A percentile compares a stretch with the other conserved stretches of the same genome.
phyloP scores from a whole-genome alignment of 2,329 filamentous ascomycete genomes.

The Fusarium humuli region DNA sequence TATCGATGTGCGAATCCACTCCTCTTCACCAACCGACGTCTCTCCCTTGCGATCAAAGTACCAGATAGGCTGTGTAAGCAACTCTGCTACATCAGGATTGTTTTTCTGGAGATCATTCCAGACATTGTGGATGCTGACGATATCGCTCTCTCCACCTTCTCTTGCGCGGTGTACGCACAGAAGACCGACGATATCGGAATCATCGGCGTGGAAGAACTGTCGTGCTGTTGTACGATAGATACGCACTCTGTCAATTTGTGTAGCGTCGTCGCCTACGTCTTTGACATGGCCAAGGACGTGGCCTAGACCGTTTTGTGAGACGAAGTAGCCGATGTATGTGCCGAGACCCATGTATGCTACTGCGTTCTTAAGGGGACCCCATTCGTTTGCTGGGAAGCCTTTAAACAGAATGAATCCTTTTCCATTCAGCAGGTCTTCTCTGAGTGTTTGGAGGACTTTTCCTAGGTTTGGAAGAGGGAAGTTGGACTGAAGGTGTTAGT shows the following conservation, averaged over 20 bases:
- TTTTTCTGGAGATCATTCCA: constrained; percentile 83
- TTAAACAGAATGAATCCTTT: constrained; percentile 94
- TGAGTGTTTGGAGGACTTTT: constrained; percentile 51
- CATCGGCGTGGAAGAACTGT: constrained; percentile 73
- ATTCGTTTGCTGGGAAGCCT: constrained; percentile 79
- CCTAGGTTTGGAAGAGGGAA: constrained; percentile 58
- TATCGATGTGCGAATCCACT: constrained; percentile 77
- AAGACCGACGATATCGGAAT: constrained; percentile 84
- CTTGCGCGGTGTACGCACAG: constrained; percentile 82
- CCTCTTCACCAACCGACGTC: constrained; percentile 77
- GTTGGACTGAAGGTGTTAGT: constrained; percentile 49
- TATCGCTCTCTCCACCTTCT: constrained; percentile 85
- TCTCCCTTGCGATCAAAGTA: constrained; percentile 95
- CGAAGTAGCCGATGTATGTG: constrained; percentile 87
- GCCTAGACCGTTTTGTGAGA: constrained; percentile 85
- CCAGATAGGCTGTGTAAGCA: constrained; percentile 83
- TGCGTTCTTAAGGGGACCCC: constrained; percentile 83
- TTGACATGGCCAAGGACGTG: constrained; percentile 92
- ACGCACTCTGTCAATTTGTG: constrained; percentile 85
- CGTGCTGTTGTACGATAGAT: constrained; percentile 88
- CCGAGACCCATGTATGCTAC: constrained; percentile 92
- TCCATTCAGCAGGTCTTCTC: constrained; percentile 71
- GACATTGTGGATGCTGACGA: constrained; percentile 81
- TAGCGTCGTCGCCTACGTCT: constrained; percentile 84
- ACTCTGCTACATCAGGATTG: constrained; percentile 81